A percentile compares a stretch with the other conserved stretches of the same genome.
These are phyloP conservation scores for Fomitopsis serialis DNA, from an alignment of 768 basidiomycete species.

Conservation along the genomic window DNA sequence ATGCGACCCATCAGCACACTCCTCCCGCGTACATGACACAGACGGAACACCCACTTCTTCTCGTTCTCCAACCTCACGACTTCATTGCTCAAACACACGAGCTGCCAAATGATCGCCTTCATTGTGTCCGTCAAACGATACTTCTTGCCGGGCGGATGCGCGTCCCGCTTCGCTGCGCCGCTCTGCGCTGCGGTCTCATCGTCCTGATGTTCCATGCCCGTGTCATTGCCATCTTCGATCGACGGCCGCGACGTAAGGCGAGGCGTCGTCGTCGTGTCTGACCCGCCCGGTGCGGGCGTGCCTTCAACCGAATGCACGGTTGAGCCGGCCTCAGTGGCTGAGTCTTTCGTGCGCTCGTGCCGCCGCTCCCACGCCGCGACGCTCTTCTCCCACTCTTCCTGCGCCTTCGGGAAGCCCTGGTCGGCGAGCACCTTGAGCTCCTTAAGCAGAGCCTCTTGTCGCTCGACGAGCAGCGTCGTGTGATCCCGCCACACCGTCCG, in stretches of 20 bases:
- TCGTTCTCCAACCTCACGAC: constrained; percentile 66
- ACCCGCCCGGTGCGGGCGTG: constrained; percentile 16
- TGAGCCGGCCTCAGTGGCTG: constrained; percentile 21
- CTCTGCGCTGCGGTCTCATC: constrained; percentile 26
- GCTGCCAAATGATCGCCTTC: constrained; percentile 75
- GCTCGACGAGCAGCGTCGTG: constrained; percentile 53
- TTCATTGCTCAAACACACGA: constrained; percentile 79
- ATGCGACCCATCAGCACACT: background rate
- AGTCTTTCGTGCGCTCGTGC: constrained; percentile 30
- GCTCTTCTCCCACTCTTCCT: constrained; percentile 74
- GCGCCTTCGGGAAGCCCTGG: constrained; percentile 61
- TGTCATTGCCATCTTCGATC: constrained; percentile 17
- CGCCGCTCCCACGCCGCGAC: constrained; percentile 65
- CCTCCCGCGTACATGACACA: background rate
- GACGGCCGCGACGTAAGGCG: constrained; percentile 8
- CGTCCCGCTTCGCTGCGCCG: constrained; percentile 26
- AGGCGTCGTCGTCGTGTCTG: constrained; percentile 16
- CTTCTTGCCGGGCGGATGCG: constrained; percentile 69
- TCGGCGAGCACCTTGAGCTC: constrained; percentile 58
- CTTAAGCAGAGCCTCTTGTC: constrained; percentile 63
- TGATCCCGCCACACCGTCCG: constrained; percentile 81
- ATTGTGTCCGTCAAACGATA: constrained; percentile 77
- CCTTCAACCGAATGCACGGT: constrained; percentile 32
- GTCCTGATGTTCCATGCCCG: constrained; percentile 17
- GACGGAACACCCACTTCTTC: constrained; percentile 43